phyloP scores from a whole-genome alignment of 176 grass and related monocot species.

The Panicum miliaceum region DNA sequence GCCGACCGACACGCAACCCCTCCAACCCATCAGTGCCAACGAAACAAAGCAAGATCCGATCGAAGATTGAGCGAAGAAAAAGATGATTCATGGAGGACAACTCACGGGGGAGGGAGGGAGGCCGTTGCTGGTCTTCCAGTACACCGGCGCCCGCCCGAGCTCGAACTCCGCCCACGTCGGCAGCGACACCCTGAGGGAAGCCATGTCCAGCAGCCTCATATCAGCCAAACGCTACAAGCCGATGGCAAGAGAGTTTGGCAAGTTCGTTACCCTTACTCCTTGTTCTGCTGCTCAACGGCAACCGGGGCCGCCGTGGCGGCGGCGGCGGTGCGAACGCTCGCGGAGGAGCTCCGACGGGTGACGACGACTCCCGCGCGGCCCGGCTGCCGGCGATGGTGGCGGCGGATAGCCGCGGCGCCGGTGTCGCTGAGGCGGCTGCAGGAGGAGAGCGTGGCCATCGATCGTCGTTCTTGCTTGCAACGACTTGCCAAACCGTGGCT shows the following conservation, averaged over 20 bases:
- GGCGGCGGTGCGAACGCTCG: slow-evolving; percentile 23
- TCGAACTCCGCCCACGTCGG: slow-evolving; percentile 90
- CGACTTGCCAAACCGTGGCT: background rate
- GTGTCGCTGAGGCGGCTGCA: slow-evolving; percentile 51
- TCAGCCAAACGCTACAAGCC: background rate
- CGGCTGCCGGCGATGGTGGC: slow-evolving; percentile 5
- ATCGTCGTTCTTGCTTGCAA: background rate
- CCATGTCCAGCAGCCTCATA: background rate
- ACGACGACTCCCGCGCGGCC: background rate
- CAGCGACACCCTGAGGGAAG: slow-evolving; percentile 47
- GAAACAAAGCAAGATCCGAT: background rate
- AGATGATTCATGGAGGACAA: background rate
- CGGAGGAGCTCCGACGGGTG: slow-evolving; percentile 32
- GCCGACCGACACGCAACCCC: background rate
- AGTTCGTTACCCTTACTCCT: slow-evolving; percentile 17
- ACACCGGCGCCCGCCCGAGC: slow-evolving; percentile 79
- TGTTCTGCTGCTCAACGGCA: slow-evolving; percentile 21
- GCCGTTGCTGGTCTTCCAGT: slow-evolving; percentile 85
- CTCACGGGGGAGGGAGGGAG: slow-evolving; percentile 70
- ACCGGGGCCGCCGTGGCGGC: slow-evolving; percentile 21
- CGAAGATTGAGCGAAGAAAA: background rate
- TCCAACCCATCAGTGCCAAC: too few species aligned
- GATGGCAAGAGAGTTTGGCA: too few species aligned
- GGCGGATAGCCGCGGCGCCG: slow-evolving; percentile 33
- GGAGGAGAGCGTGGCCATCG: slow-evolving; percentile 55